phyloP scores from a whole-genome alignment of 306 rosid genomes.

The Sechiopsis laciniata region DNA sequence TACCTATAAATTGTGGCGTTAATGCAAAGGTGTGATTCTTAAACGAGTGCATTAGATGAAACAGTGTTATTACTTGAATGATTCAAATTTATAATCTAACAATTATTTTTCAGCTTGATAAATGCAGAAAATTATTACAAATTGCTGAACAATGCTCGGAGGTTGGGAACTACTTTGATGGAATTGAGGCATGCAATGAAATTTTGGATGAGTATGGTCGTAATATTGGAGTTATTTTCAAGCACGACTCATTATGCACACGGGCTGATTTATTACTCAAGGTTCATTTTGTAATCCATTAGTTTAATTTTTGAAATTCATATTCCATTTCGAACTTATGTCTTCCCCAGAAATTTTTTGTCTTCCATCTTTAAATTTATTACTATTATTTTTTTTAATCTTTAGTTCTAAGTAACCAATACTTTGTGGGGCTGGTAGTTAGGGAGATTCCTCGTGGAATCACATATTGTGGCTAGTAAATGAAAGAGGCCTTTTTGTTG shows the following conservation, averaged over 20 bases:
- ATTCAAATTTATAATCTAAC: slow-evolving; percentile 23
- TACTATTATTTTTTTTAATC: background rate
- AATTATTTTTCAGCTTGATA: slow-evolving; percentile 58
- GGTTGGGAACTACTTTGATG: slow-evolving; percentile 44
- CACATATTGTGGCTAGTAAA: background rate
- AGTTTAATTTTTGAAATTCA: slow-evolving; percentile 15
- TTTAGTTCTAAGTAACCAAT: background rate
- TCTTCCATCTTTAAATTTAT: background rate
- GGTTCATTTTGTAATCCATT: slow-evolving; percentile 41
- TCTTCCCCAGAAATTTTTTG: too few relatives aligned
- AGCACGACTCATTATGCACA: slow-evolving; percentile 59
- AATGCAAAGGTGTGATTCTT: slow-evolving; percentile 41
- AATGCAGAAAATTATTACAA: slow-evolving; percentile 61
- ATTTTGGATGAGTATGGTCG: slow-evolving; percentile 57
- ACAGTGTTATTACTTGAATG: background rate
- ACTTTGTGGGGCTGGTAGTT: background rate
- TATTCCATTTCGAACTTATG: too few relatives aligned
- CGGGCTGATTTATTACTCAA: slow-evolving; percentile 75
- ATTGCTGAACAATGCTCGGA: slow-evolving; percentile 55
- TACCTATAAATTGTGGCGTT: slow-evolving; percentile 34
- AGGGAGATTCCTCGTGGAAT: background rate
- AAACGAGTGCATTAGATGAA: background rate
- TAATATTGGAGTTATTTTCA: slow-evolving; percentile 41
- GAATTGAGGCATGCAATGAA: slow-evolving; percentile 89
- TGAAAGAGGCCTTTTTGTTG: background rate